A percentile compares a stretch with the other conserved stretches of the same genome.
Conservation (phyloP, 139 green algal genomes). For the Edaphochlamys debaryana region DNA sequence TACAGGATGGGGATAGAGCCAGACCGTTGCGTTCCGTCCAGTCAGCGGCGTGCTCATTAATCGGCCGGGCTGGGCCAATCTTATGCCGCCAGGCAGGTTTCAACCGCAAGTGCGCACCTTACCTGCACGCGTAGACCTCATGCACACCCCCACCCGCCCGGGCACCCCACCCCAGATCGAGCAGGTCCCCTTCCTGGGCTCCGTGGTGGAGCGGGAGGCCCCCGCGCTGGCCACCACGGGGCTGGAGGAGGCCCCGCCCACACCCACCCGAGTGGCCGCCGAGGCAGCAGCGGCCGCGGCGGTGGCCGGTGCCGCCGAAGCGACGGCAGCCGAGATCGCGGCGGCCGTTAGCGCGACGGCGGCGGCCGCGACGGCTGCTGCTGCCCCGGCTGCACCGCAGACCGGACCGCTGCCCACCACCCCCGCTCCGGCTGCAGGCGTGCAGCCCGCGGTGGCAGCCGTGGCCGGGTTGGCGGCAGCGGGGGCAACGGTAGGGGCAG, state of each 20-base stretch:
- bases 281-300: background rate
- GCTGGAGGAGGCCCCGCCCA: background rate
- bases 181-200: background rate
- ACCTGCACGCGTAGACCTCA: too few relatives aligned
- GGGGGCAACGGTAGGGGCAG: background rate
- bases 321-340: too few relatives aligned
- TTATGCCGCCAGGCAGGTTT: too few relatives aligned
- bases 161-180: background rate
- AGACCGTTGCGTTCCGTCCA: too few relatives aligned
- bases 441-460: background rate
- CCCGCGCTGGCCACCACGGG: background rate
- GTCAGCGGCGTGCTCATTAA: too few relatives aligned
- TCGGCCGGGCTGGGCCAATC: too few relatives aligned
- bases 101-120: too few relatives aligned
- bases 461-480: background rate
- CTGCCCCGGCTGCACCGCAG: background rate
- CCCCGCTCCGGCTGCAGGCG: background rate
- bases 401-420: background rate
- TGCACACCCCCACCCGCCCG: background rate
- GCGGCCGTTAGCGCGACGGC: too few relatives aligned
- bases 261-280: background rate
- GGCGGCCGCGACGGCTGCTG: background rate
- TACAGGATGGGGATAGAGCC: too few relatives aligned
- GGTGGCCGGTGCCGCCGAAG: background rate
- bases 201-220: background rate